A percentile compares a stretch with the other conserved stretches of the same genome.
Conservation (phyloP, 495 filamentous ascomycete species). For the Friedmanniomyces simplex region DNA sequence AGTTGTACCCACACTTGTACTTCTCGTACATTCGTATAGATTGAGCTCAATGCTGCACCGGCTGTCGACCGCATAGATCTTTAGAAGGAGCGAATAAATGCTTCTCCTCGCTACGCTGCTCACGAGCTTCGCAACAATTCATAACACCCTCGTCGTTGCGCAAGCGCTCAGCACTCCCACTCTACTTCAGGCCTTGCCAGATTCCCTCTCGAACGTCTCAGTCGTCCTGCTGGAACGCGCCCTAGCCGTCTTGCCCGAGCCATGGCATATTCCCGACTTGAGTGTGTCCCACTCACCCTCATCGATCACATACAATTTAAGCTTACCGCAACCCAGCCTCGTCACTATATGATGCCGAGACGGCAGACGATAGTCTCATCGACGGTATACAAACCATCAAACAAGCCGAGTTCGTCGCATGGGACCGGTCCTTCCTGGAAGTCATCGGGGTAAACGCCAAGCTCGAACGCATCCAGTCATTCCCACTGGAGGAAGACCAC, state of each 20-base stretch:
- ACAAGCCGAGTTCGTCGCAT: conserved; percentile 9
- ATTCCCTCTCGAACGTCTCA: not conserved
- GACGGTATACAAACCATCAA: not conserved
- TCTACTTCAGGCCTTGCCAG: too few species aligned
- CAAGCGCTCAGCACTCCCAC: too few species aligned
- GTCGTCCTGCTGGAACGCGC: conserved; percentile 3
- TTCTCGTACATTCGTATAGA: too few species aligned
- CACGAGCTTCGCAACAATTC: too few species aligned
- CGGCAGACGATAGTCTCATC: not conserved
- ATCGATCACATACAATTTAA: not conserved
- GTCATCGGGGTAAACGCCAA: conserved; percentile 5
- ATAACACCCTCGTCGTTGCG: too few species aligned
- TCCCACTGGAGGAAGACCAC: conserved; percentile 1
- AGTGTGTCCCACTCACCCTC: not conserved
- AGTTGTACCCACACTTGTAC: too few species aligned
- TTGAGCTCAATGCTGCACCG: too few species aligned
- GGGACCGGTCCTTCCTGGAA: conserved; percentile 7
- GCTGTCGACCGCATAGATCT: too few species aligned
- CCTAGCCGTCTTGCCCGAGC: conserved; percentile 5
- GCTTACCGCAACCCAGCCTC: not conserved
- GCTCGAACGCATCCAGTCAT: conserved; percentile 10
- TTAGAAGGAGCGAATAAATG: too few species aligned
- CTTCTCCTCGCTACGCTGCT: too few species aligned
- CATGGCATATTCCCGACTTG: not conserved
- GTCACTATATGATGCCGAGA: not conserved